These are phyloP conservation scores for Parietaria judaica DNA, from an alignment of 306 rosid species.

Conservation along the genomic window DNA sequence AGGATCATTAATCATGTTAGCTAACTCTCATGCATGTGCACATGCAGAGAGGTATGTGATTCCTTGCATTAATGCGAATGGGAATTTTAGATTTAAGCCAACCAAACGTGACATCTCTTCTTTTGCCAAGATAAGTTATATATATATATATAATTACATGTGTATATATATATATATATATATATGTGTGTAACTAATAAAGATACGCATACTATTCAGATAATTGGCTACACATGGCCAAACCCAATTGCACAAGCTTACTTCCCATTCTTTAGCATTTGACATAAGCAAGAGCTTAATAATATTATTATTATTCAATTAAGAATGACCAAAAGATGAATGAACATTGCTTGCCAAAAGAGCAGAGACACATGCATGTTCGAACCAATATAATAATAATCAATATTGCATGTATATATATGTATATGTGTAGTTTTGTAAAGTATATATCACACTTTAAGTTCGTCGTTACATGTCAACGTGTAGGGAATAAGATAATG, in stretches of 20 bases:
- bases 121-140: background rate
- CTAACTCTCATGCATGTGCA: slow-evolving; percentile 27
- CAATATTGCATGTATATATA: background rate
- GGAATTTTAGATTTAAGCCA: slow-evolving; percentile 27
- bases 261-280: slow-evolving; percentile 2
- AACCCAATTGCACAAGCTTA: background rate
- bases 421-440: background rate
- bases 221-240: background rate
- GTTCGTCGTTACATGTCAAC: background rate
- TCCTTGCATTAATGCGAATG: slow-evolving; percentile 24
- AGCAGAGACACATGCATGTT: slow-evolving; percentile 3
- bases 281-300: background rate
- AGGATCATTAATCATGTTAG: background rate
- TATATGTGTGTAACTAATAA: too few species aligned
- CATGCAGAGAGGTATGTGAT: slow-evolving; percentile 25
- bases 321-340: slow-evolving; percentile 4
- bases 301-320: background rate
- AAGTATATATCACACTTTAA: background rate
- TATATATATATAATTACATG: background rate
- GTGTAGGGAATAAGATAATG: background rate
- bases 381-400: background rate
- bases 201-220: too few species aligned
- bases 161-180: background rate
- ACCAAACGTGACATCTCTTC: slow-evolving; percentile 14
- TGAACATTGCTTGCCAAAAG: slow-evolving; percentile 1